Percentiles rank a stretch among this genome's conserved stretches.
Conservation (phyloP, 148 eudicot species). For the Rhododendron molle region DNA sequence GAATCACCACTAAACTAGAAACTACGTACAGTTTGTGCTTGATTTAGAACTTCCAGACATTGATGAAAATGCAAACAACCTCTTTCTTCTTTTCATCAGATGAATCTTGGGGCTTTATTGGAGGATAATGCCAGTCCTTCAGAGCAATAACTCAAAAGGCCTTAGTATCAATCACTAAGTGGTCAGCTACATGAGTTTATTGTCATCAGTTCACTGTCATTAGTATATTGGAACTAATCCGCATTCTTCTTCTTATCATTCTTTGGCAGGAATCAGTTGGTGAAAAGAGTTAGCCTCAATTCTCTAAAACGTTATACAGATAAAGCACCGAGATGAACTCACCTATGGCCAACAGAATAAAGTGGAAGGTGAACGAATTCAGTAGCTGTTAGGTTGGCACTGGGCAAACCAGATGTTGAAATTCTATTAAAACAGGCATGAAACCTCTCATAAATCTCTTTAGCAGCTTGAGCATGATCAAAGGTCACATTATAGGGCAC, state of each 20-base stretch:
- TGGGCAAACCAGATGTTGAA: conserved; percentile 61
- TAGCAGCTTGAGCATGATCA: conserved; percentile 75
- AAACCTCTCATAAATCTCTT: conserved; percentile 66
- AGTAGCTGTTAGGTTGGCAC: conserved; percentile 38
- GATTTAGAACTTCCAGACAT: neutral
- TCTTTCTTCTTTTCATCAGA: neutral
- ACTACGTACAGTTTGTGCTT: neutral
- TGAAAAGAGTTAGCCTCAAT: neutral
- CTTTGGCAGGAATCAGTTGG: neutral
- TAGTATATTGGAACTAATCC: neutral
- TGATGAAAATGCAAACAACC: neutral
- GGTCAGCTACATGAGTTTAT: neutral
- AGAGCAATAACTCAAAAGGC: neutral
- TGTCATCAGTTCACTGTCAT: neutral
- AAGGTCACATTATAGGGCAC: conserved; percentile 97
- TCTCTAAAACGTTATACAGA: neutral
- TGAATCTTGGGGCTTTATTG: neutral
- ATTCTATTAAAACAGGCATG: conserved; percentile 62
- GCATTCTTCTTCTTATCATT: neutral
- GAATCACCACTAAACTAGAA: neutral
- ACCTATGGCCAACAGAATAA: conserved; percentile 98
- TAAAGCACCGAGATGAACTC: conserved; percentile 8
- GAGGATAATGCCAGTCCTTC: neutral
- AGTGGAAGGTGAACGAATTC: conserved; percentile 72
- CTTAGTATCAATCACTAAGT: neutral